These are phyloP conservation scores for Trifolium dubium DNA, from an alignment of 306 rosid genomes.

Conservation along the genomic window DNA sequence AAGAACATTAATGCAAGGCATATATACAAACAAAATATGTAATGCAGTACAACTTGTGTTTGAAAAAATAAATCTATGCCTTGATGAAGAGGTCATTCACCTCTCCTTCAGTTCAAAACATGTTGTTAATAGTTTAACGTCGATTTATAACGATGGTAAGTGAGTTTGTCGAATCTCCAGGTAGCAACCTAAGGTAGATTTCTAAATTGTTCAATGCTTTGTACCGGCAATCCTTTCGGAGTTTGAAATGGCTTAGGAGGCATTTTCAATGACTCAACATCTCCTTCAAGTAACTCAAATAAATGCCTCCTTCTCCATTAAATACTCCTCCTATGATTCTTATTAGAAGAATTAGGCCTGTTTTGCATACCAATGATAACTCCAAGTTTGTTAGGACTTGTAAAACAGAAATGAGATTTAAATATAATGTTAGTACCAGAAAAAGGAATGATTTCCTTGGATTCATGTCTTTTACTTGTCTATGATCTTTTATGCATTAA, in stretches of 20 bases:
- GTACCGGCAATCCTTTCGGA: slow-evolving; percentile 38
- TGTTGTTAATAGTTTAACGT: neutral
- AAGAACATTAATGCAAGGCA: no score
- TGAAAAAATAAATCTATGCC: no score
- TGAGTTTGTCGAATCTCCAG: slow-evolving; percentile 26
- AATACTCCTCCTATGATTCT: slow-evolving; percentile 25
- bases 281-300: slow-evolving; percentile 46
- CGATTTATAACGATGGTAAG: slow-evolving; percentile 34
- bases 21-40: no score
- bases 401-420: neutral
- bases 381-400: slow-evolving; percentile 8
- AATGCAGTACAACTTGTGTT: no score
- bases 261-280: slow-evolving; percentile 24
- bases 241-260: slow-evolving; percentile 42
- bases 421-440: no score
- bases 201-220: slow-evolving; percentile 30
- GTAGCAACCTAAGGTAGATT: slow-evolving; percentile 34
- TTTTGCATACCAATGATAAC: slow-evolving; percentile 15
- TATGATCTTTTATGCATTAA: neutral
- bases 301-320: slow-evolving; percentile 46
- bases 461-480: neutral
- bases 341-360: slow-evolving; percentile 22
- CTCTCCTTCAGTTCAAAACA: neutral
- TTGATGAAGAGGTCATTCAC: no score
- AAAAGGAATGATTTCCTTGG: neutral